Evolutionary conservation across 805 yeast genomes (phyloP).

Genomic region (Kodamaea laetipori): DNA sequence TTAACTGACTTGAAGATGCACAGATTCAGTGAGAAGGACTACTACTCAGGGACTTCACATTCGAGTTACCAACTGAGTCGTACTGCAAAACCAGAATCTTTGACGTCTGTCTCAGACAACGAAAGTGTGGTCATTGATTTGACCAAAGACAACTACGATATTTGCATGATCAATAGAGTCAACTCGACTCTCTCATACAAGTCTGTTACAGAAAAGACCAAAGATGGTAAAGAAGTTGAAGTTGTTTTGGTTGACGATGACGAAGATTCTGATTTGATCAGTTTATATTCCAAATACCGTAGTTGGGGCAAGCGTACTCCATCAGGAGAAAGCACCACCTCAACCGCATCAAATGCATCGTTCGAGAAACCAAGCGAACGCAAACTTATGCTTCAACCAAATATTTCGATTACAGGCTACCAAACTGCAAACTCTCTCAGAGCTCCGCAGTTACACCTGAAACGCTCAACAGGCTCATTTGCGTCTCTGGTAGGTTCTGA

Average conservation of each 20-base stretch:
- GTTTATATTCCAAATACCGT: slow-evolving; percentile 45
- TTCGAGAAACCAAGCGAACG: slow-evolving; percentile 17
- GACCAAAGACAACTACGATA: slow-evolving; percentile 42
- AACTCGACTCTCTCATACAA: slow-evolving; percentile 39
- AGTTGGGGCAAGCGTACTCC: slow-evolving; percentile 29
- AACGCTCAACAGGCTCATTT: slow-evolving; percentile 10
- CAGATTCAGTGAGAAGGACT: slow-evolving; percentile 5
- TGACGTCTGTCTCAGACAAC: slow-evolving; percentile 33
- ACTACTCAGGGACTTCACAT: slow-evolving; percentile 15
- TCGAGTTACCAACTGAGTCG: slow-evolving; percentile 37
- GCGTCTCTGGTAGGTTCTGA: slow-evolving; percentile 1
- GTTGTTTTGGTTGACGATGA: slow-evolving; percentile 46
- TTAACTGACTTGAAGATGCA: slow-evolving; percentile 13
- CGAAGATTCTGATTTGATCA: slow-evolving; percentile 35
- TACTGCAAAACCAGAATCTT: slow-evolving; percentile 28
- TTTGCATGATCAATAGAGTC: slow-evolving; percentile 37
- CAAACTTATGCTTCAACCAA: slow-evolving; percentile 17
- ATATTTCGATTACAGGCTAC: background rate
- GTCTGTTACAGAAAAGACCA: slow-evolving; percentile 41
- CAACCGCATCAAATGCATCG: slow-evolving; percentile 14
- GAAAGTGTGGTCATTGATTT: slow-evolving; percentile 45
- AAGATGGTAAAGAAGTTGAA: slow-evolving; percentile 42
- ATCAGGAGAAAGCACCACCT: slow-evolving; percentile 23
- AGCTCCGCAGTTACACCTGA: background rate
- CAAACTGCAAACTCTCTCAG: slow-evolving; percentile 4